A percentile compares a stretch with the other conserved stretches of the same genome.
phyloP scores from a whole-genome alignment of 2,329 filamentous ascomycete species.

The Magnaporthiopsis incrustans region DNA sequence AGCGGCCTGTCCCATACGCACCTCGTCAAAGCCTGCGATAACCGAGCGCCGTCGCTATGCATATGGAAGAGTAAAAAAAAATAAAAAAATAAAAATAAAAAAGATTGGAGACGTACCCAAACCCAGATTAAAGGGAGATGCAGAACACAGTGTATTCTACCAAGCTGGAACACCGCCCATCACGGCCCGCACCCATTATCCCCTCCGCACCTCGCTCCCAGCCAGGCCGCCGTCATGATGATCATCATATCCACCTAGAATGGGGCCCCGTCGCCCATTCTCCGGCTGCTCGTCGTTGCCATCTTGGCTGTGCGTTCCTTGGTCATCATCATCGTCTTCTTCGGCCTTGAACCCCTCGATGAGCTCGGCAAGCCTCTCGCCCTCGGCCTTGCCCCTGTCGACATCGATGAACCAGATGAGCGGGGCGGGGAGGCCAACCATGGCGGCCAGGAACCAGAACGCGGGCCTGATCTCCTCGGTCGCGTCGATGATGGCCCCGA shows the following conservation, averaged over 20 bases:
- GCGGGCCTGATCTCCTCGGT: constrained; percentile 75
- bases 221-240: constrained; percentile 16
- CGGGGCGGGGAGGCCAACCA: constrained; percentile 80
- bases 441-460: constrained; percentile 80
- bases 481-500: constrained; percentile 82
- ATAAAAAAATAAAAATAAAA: constrained; percentile 3
- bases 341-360: constrained; percentile 40
- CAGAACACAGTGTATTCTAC: too few species aligned
- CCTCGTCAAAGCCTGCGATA: not conserved
- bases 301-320: not conserved
- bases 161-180: not conserved
- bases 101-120: not conserved
- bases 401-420: constrained; percentile 82
- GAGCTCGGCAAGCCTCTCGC: constrained; percentile 51
- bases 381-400: constrained; percentile 65
- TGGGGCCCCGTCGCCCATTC: constrained; percentile 25
- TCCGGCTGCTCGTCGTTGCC: constrained; percentile 17
- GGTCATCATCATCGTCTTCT: constrained; percentile 17
- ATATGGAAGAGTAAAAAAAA: constrained; percentile 3
- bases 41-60: constrained; percentile 9
- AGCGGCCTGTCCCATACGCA: not conserved
- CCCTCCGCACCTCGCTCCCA: not conserved
- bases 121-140: not conserved
- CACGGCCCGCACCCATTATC: not conserved
- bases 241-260: constrained; percentile 27